Conservation (phyloP, 164 flowering plant species). For the Echeveria elegans region DNA sequence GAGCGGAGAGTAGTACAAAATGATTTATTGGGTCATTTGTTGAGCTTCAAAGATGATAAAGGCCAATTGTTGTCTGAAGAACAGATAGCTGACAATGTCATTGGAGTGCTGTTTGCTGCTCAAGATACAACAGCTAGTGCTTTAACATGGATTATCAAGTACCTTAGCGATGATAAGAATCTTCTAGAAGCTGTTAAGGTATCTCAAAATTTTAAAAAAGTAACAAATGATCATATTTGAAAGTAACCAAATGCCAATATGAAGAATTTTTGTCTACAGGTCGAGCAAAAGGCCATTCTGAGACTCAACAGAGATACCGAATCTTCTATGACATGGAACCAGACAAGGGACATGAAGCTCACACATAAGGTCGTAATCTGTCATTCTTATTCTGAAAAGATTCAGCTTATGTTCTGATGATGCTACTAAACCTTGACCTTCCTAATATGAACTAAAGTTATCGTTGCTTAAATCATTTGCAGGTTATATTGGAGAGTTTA, state of each 20-base stretch:
- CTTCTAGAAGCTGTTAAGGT: constrained; percentile 74
- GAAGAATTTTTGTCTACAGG: constrained; percentile 25
- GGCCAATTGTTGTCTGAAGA: constrained; percentile 37
- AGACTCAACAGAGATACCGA: constrained; percentile 27
- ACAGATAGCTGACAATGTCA: constrained; percentile 78
- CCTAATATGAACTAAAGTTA: background rate
- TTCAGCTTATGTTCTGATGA: background rate
- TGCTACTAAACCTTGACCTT: background rate
- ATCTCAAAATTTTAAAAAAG: background rate
- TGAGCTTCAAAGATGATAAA: constrained; percentile 45
- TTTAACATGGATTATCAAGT: constrained; percentile 86
- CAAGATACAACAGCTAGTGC: constrained; percentile 93
- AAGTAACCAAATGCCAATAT: background rate
- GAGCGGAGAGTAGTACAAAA: constrained; percentile 32
- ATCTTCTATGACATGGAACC: constrained; percentile 46
- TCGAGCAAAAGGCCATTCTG: constrained; percentile 50
- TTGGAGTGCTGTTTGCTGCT: constrained; percentile 89
- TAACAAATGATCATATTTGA: background rate
- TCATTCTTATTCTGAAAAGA: background rate
- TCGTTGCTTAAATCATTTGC: constrained; percentile 6
- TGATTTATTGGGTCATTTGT: constrained; percentile 42
- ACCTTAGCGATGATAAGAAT: constrained; percentile 64
- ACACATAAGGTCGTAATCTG: constrained; percentile 46
- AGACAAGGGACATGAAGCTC: constrained; percentile 68
- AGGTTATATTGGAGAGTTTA: constrained; percentile 73